phyloP scores from a whole-genome alignment of 2,329 filamentous ascomycete species.

The Trichocomaceae sp. region DNA sequence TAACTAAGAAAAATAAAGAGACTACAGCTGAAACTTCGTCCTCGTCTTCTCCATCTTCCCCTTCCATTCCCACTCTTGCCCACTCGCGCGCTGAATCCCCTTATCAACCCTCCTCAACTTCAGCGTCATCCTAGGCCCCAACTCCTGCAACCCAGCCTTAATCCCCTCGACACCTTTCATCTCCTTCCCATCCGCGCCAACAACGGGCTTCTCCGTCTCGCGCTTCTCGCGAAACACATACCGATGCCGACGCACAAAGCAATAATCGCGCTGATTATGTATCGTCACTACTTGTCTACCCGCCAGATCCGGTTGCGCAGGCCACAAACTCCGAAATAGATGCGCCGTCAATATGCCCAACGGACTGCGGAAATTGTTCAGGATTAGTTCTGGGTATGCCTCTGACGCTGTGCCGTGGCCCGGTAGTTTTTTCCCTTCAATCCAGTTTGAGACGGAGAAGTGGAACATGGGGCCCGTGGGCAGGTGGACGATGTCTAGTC shows the following conservation, averaged over 20 bases:
- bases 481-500: constrained; percentile 76
- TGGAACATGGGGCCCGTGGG: constrained; percentile 86
- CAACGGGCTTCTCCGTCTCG: constrained; percentile 77
- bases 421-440: constrained; percentile 78
- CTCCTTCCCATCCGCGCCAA: constrained; percentile 72
- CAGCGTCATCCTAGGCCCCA: constrained; percentile 75
- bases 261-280: constrained; percentile 93
- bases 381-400: constrained; percentile 80
- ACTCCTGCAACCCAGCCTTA: constrained; percentile 78
- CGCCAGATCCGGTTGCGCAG: constrained; percentile 71
- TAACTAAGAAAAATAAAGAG: not conserved
- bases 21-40: constrained; percentile 82
- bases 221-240: constrained; percentile 91
- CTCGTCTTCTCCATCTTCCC: constrained; percentile 88
- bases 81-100: constrained; percentile 69
- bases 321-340: constrained; percentile 74
- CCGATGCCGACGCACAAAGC: constrained; percentile 82
- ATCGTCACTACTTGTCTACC: constrained; percentile 86
- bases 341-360: constrained; percentile 82
- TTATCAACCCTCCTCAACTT: constrained; percentile 89
- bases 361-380: constrained; percentile 93
- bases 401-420: constrained; percentile 87
- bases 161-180: constrained; percentile 81
- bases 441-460: constrained; percentile 84
- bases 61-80: constrained; percentile 95